These are phyloP conservation scores for Aureobasidium sp. DNA, from an alignment of 2,329 filamentous ascomycete genomes.

Conservation along the genomic window DNA sequence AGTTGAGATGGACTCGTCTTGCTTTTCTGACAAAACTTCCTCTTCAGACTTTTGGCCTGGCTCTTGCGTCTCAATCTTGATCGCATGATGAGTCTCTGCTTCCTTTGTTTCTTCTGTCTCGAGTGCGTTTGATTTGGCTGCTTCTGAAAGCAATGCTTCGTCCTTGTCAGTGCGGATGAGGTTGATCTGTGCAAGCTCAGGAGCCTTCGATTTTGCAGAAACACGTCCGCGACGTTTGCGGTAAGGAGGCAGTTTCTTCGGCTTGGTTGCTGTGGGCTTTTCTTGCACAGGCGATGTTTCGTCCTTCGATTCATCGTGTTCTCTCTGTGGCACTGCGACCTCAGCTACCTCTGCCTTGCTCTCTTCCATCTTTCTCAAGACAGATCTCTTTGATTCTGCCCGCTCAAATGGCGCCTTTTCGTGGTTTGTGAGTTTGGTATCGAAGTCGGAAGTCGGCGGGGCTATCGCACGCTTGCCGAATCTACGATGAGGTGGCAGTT, in stretches of 20 bases:
- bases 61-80: neutral
- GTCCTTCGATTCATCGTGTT: neutral
- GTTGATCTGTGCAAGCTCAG: neutral
- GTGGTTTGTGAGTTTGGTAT: no score
- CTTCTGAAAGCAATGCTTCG: neutral
- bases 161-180: neutral
- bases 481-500: neutral
- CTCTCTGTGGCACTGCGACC: neutral
- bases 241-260: neutral
- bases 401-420: no score
- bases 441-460: neutral
- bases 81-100: neutral
- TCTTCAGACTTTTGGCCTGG: neutral
- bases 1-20: neutral
- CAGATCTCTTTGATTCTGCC: neutral
- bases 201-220: neutral
- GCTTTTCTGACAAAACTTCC: no score
- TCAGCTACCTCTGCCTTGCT: neutral
- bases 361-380: neutral
- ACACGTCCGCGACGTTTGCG: neutral
- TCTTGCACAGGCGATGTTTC: neutral
- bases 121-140: neutral
- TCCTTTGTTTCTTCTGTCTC: neutral
- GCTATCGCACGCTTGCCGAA: neutral
- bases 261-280: neutral